Evolutionary conservation across 768 basidiomycete species (phyloP).

Genomic region (Hericium rajendrae): DNA sequence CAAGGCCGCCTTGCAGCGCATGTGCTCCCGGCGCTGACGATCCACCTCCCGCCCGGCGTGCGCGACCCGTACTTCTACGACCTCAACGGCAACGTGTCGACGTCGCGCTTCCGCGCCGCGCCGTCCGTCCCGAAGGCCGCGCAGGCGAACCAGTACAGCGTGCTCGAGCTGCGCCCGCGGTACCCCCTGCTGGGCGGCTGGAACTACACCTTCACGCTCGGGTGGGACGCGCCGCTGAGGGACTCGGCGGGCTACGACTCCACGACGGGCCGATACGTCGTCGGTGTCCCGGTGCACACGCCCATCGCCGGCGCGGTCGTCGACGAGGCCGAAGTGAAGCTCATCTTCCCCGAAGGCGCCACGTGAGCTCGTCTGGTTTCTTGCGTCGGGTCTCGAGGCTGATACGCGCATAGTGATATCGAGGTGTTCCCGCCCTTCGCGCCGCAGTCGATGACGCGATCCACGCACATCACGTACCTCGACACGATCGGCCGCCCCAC

Average conservation of each 20-base stretch:
- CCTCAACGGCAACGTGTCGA: conserved; percentile 91
- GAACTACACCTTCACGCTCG: conserved; percentile 94
- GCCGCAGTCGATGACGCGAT: conserved; percentile 46
- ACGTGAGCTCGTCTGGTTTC: conserved; percentile 47
- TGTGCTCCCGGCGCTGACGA: conserved; percentile 58
- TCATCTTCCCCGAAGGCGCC: conserved; percentile 92
- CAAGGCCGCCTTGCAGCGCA: conserved; percentile 60
- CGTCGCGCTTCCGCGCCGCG: conserved; percentile 69
- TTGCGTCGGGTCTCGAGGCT: neutral
- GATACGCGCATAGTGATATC: conserved; percentile 48
- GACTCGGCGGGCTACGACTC: conserved; percentile 61
- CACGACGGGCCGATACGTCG: conserved; percentile 53
- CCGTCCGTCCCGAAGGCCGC: conserved; percentile 54
- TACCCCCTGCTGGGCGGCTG: conserved; percentile 94
- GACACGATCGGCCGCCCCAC: conserved; percentile 85
- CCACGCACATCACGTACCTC: conserved; percentile 79
- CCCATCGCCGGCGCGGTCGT: conserved; percentile 72
- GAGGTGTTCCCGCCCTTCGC: conserved; percentile 72
- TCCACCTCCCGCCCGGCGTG: conserved; percentile 78
- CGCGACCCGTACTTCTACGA: conserved; percentile 85
- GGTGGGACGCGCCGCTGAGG: conserved; percentile 84
- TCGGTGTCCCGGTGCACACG: conserved; percentile 82
- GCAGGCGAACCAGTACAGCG: conserved; percentile 43
- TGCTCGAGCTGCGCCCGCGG: conserved; percentile 78
- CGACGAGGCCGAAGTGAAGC: conserved; percentile 65